A percentile compares a stretch with the other conserved stretches of the same genome.
These are phyloP conservation scores for Imleria badia DNA, from an alignment of 768 basidiomycete species.

Conservation along the genomic window DNA sequence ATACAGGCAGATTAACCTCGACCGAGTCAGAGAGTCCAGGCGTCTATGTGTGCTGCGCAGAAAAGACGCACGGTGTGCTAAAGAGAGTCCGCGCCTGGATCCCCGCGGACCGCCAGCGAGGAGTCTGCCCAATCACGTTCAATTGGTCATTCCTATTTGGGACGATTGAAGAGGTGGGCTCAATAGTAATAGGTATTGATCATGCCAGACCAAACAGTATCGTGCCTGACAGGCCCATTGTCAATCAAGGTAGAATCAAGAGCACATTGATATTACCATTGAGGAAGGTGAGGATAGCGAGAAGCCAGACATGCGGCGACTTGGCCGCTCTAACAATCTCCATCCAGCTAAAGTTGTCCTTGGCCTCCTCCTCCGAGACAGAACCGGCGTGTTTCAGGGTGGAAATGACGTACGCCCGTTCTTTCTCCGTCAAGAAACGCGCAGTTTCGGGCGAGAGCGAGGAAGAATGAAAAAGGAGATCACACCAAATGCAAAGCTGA, in stretches of 20 bases:
- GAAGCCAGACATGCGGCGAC: slow-evolving; percentile 55
- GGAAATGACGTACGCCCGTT: slow-evolving; percentile 46
- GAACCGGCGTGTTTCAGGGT: slow-evolving; percentile 25
- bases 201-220: slow-evolving; percentile 16
- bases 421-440: slow-evolving; percentile 50
- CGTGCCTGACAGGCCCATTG: slow-evolving; percentile 13
- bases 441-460: slow-evolving; percentile 41
- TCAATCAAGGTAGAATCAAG: background rate
- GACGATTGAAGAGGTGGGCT: no score
- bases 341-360: slow-evolving; percentile 53
- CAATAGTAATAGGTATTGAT: no score
- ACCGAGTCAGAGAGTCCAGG: no score
- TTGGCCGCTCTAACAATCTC: slow-evolving; percentile 52
- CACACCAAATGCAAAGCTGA: slow-evolving; percentile 60
- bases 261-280: slow-evolving; percentile 35
- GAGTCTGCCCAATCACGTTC: background rate
- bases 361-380: slow-evolving; percentile 41
- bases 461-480: slow-evolving; percentile 51
- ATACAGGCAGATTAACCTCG: background rate
- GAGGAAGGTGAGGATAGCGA: slow-evolving; percentile 52
- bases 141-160: background rate
- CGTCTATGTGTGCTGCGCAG: background rate
- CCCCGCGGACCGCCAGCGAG: no score
- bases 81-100: background rate
- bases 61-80: background rate